Evolutionary conservation across 2,329 filamentous ascomycete genomes (phyloP), one percentile per base, ranked within the genome.

Genomic region (Botrytis hyacinthi): DNA sequence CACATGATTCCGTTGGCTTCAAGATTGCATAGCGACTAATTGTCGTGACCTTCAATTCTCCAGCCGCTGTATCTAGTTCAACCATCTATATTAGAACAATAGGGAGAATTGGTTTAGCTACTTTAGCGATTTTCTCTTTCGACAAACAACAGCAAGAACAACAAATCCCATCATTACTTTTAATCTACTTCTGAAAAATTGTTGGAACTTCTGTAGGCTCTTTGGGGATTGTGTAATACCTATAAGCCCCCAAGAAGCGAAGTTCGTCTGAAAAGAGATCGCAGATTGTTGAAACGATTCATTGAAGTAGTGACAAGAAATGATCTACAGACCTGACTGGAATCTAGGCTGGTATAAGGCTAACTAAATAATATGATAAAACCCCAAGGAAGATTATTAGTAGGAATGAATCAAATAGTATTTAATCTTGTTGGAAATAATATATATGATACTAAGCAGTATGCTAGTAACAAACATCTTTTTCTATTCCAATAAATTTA

Each of bases 321-420:
- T 16, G 12, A 29, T 54, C 26, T 54, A 54, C 10, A 51, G 10
- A 51, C 22, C 46, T 26, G 10, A 51, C 22, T 51, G 5, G 46
- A 51, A 10, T 51, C 46, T 14, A 51, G 22, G 46, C 10, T 14
- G 4, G 22, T 51, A 2, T 26, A 51, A 26, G 46, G 46, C 46
- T 26, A n/a, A 26, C 22, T 14, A 22, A 51, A 14, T 51, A 51
- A 51, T 22, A n/a, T 0, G 12, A 51, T 14, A 51, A 4, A 51
- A 12, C 4, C 9, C 2, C 4, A 51, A 14, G 10, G 46, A 51
- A 51, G 4, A n/a, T 0, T n/a, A n/a, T 0, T n/a, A 5, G 46
- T 1, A 4, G 22, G 4, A 51, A 51, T 26, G 10, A 51, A 51
- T 51, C 4, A 14, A n/a, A 51, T 51, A n/a, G 26, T n/a, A n/a